phyloP scores from a whole-genome alignment of 129 eudicot genomes.

The Lonicera japonica region DNA sequence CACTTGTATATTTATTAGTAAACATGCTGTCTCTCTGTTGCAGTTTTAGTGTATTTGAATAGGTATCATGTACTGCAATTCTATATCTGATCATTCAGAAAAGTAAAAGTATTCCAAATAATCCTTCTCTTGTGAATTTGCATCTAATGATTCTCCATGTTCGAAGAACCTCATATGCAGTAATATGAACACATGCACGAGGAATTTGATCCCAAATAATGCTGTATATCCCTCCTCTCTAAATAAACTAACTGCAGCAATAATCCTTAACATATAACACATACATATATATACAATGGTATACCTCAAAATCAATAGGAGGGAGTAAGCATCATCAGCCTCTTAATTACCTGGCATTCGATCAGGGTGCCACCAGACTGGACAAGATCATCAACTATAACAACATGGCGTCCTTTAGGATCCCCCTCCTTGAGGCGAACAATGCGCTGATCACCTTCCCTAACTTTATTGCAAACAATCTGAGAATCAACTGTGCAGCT shows the following conservation, averaged over 20 bases:
- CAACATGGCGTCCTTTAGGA: conserved; percentile 95
- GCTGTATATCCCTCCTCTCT: background rate
- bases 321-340: background rate
- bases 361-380: conserved; percentile 95
- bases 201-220: background rate
- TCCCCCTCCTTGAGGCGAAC: conserved; percentile 96
- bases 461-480: conserved; percentile 91
- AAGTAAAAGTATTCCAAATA: background rate
- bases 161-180: background rate
- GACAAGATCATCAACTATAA: conserved; percentile 97
- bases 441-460: conserved; percentile 97
- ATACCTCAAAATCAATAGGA: background rate
- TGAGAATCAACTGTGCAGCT: conserved; percentile 25
- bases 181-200: background rate
- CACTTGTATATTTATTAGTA: no score
- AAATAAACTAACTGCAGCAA: background rate
- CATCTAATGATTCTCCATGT: no score
- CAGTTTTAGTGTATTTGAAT: no score
- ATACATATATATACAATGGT: no score
- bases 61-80: background rate
- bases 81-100: background rate
- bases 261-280: background rate
- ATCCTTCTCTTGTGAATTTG: background rate
- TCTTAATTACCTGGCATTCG: conserved; percentile 86
- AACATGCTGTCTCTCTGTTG: no score